Conservation (phyloP, 495 filamentous ascomycete species). For the Rusavskia elegans region DNA sequence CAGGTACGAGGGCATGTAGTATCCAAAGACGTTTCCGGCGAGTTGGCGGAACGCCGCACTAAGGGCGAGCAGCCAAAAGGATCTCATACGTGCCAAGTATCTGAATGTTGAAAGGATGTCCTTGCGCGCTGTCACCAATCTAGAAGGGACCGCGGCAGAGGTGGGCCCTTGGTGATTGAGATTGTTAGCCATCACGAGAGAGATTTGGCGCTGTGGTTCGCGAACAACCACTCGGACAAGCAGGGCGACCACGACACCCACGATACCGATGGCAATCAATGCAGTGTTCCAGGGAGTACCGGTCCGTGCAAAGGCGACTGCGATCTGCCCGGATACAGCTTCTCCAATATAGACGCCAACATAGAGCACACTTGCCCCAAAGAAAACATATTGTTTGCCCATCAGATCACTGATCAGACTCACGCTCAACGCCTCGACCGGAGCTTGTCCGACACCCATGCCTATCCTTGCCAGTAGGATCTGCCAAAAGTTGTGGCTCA, state of each 20-base stretch:
- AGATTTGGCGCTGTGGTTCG: conserved; percentile 11
- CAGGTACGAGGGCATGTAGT: conserved; percentile 20
- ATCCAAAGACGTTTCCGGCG: conserved; percentile 18
- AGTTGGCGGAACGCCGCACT: conserved; percentile 14
- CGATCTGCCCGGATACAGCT: conserved; percentile 17
- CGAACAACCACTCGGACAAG: conserved; percentile 13
- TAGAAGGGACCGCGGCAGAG: not conserved
- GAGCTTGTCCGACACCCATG: conserved; percentile 17
- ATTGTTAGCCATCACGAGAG: not conserved
- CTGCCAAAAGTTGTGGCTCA: conserved; percentile 18
- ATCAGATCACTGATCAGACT: conserved; percentile 20
- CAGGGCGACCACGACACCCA: conserved; percentile 15
- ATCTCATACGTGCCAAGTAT: conserved; percentile 16
- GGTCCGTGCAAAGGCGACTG: conserved; percentile 13
- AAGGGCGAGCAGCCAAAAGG: conserved; percentile 18
- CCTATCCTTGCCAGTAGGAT: conserved; percentile 18
- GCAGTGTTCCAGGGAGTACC: conserved; percentile 14
- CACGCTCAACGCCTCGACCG: conserved; percentile 18
- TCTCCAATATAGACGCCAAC: conserved; percentile 20
- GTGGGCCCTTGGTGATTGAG: too few species aligned
- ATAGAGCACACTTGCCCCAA: conserved; percentile 18
- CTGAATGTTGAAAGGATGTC: conserved; percentile 9
- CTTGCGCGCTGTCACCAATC: conserved; percentile 1
- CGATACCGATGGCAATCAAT: conserved; percentile 16
- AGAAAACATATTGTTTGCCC: conserved; percentile 16